Percentiles rank a stretch among this genome's conserved stretches.
Evolutionary conservation across 2,329 filamentous ascomycete genomes (phyloP).

Genomic region (Ophiostoma piceae): DNA sequence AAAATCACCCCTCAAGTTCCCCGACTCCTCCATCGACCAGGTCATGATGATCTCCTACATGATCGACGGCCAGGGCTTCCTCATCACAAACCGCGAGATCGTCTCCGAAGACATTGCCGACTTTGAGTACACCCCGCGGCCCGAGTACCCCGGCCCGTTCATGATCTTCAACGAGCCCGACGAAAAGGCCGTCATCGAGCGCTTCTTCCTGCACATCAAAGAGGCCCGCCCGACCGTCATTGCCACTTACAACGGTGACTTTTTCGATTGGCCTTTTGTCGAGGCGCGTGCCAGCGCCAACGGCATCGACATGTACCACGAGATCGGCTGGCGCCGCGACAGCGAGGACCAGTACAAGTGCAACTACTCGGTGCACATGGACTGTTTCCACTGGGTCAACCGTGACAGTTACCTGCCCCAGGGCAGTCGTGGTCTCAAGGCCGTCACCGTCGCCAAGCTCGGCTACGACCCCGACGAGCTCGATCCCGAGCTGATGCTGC

Average conservation of each 20-base stretch:
- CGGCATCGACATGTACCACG: slow-evolving; percentile 98
- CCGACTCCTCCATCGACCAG: slow-evolving; percentile 88
- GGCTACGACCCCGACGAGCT: slow-evolving; percentile 98
- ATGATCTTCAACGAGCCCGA: slow-evolving; percentile 98
- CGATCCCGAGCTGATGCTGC: slow-evolving; percentile 95
- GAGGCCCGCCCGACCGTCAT: slow-evolving; percentile 93
- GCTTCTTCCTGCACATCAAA: slow-evolving; percentile 95
- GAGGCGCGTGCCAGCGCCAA: slow-evolving; percentile 88
- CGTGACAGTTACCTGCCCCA: slow-evolving; percentile 97
- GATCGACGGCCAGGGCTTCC: slow-evolving; percentile 96
- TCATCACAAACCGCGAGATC: slow-evolving; percentile 97
- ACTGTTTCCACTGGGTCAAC: slow-evolving; percentile 98
- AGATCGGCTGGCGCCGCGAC: slow-evolving; percentile 95
- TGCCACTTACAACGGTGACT: slow-evolving; percentile 99
- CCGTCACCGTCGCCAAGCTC: slow-evolving; percentile 94
- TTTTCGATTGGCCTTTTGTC: slow-evolving; percentile 99
- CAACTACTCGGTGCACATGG: slow-evolving; percentile 95
- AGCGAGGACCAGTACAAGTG: slow-evolving; percentile 95
- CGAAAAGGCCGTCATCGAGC: slow-evolving; percentile 78
- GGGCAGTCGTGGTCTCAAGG: slow-evolving; percentile 93
- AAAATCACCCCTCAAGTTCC: slow-evolving; percentile 93
- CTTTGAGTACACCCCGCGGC: slow-evolving; percentile 96
- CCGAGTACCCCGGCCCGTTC: slow-evolving; percentile 91
- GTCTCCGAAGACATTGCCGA: slow-evolving; percentile 96
- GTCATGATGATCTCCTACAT: slow-evolving; percentile 99